Conservation (phyloP, 768 basidiomycete genomes). For the Amanita thiersii region DNA sequence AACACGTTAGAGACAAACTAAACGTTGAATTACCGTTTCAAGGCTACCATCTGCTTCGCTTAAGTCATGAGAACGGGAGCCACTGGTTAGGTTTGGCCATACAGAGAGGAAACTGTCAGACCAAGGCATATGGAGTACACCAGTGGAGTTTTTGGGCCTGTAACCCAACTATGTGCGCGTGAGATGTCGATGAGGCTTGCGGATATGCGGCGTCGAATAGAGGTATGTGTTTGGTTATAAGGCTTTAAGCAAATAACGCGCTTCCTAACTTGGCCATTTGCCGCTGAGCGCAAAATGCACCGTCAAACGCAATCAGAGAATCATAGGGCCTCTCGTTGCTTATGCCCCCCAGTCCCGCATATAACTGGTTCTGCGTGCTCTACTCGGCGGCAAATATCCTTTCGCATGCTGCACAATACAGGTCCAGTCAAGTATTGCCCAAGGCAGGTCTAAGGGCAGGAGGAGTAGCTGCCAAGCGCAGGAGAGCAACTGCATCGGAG, state of each 20-base stretch:
- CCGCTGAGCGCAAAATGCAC: neutral
- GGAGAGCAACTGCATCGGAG: conserved; percentile 2
- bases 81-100: conserved; percentile 33
- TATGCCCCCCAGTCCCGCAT: conserved; percentile 66
- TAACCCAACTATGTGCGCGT: conserved; percentile 42
- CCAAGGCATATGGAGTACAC: conserved; percentile 41
- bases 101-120: conserved; percentile 29
- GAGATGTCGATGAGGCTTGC: conserved; percentile 36
- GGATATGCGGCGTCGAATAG: too few relatives aligned
- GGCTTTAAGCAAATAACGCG: conserved; percentile 1
- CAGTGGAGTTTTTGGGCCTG: conserved; percentile 39
- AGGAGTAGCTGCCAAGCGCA: conserved; percentile 7
- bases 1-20: conserved; percentile 15
- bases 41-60: conserved; percentile 34
- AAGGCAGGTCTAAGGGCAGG: conserved; percentile 10
- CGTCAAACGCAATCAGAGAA: too few relatives aligned
- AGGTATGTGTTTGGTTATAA: conserved; percentile 1
- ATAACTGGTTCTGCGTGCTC: conserved; percentile 65
- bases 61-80: conserved; percentile 34
- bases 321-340: too few relatives aligned
- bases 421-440: conserved; percentile 33
- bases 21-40: conserved; percentile 22
- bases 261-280: neutral
- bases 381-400: conserved; percentile 54
- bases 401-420: conserved; percentile 52